These are phyloP conservation scores for Paraphaeosphaeria sporulosa DNA, from an alignment of 2,329 filamentous ascomycete species.

Conservation along the genomic window DNA sequence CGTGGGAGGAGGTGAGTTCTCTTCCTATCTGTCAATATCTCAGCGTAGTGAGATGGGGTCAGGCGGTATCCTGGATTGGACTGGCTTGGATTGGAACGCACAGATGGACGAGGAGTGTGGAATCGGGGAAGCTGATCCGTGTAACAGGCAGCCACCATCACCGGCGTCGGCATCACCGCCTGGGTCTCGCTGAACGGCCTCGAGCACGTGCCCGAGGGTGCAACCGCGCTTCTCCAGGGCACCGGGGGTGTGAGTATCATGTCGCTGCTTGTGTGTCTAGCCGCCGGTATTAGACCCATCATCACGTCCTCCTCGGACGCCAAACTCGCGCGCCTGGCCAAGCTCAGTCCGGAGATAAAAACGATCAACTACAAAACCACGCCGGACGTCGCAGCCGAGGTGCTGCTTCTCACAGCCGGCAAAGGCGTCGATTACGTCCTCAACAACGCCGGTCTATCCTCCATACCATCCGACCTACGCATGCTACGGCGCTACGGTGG, in stretches of 20 bases:
- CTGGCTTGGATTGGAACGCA: no score
- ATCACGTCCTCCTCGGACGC: constrained; percentile 65
- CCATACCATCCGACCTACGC: constrained; percentile 26
- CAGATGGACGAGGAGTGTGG: no score
- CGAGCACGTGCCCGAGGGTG: constrained; percentile 15
- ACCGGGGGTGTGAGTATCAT: constrained; percentile 53
- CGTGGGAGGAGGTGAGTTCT: constrained; percentile 37
- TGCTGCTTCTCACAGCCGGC: constrained; percentile 53
- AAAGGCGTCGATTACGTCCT: constrained; percentile 57
- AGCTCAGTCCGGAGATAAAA: constrained; percentile 23
- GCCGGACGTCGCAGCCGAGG: constrained; percentile 62
- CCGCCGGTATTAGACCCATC: constrained; percentile 53
- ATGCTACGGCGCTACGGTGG: constrained; percentile 25
- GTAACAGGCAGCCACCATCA: constrained; percentile 32
- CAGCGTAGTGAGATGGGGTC: no score
- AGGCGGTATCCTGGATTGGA: no score
- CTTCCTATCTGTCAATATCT: no score
- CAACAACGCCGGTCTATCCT: constrained; percentile 43
- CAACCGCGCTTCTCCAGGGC: constrained; percentile 37
- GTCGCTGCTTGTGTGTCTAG: constrained; percentile 33
- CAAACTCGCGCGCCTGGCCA: constrained; percentile 61
- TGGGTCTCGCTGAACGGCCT: constrained; percentile 32
- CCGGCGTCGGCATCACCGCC: constrained; percentile 33
- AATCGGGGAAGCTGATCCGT: no score
- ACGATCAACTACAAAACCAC: constrained; percentile 67